Base-by-base conservation (phyloP, 2,329 filamentous ascomycete species). In the Colletotrichum euphorbiae region DNA sequence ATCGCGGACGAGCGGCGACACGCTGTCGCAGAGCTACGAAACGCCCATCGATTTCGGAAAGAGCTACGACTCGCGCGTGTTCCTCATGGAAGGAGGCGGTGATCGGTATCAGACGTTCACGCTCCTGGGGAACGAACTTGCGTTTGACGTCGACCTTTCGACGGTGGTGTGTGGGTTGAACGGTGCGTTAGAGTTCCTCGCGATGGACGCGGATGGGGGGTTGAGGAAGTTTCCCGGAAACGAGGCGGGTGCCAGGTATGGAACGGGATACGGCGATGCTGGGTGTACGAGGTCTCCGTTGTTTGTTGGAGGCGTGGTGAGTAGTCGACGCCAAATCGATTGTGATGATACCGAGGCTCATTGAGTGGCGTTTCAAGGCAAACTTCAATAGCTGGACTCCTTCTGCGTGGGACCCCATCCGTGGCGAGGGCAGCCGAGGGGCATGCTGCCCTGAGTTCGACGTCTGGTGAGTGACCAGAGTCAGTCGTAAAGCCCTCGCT, bases 91-190 rank as follows among this genome's bases (percentile, higher is more conserved):
- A 69, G 79, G 82, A 58, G 82, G 84, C 46, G 12, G 19, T 31
- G 80, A 79, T 67, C 83, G 82, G 66, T 91, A 91, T 75, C 78
- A 90, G 78, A 83, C 85, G 73, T 87, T 91, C 78, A 82, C 87
- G 63, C 80, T 90, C 59, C 80, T 85, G 67, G 86, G 86, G 77
- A 82, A 87, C 73, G 89, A 91, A 76, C 86, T 91, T 74, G 85
- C 86, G 40, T 90, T 91, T 65, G 88, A 90, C 63, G 88, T 91
- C 15, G 89, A 91, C 74, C 83, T 90, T 33, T 90, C 87, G 31
- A 84, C 84, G 63, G 81, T 91, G 28, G 84, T 73, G 38, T 92
- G 90, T 72, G 90, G 90, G 60, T 77, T 91, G 69, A 91, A 92
- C 77, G 87, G 87, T 59, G 89, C 89, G 31, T 77, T 91, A 42